phyloP scores from a whole-genome alignment of 1,284 basidiomycete genomes.

The Ganoderma lucidum region DNA sequence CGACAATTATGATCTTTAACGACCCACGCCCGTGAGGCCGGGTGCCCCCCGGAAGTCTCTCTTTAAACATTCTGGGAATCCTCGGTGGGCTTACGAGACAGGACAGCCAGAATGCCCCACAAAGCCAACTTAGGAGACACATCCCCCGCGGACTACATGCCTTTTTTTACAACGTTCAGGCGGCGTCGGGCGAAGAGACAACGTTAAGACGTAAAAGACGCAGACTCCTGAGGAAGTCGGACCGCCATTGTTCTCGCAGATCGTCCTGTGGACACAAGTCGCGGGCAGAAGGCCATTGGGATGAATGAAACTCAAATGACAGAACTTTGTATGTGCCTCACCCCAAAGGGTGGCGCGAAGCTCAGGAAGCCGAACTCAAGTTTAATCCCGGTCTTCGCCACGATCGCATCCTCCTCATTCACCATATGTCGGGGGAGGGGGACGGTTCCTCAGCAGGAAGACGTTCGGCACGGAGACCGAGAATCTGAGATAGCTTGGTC shows the following conservation, averaged over 20 bases:
- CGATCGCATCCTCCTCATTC: background rate
- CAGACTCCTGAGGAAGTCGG: background rate
- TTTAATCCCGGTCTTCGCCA: background rate
- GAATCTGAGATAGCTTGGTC: background rate
- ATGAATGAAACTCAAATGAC: slow-evolving; percentile 1
- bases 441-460: background rate
- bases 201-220: background rate
- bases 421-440: background rate
- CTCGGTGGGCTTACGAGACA: background rate
- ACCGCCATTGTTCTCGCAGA: slow-evolving; percentile 3
- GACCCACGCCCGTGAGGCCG: background rate
- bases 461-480: background rate
- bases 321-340: background rate
- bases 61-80: background rate
- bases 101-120: background rate
- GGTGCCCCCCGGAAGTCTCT: background rate
- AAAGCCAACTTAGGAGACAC: background rate
- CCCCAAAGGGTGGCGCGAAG: background rate
- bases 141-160: background rate
- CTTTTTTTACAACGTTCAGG: background rate
- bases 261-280: background rate
- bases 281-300: background rate
- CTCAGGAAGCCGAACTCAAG: background rate
- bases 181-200: background rate
- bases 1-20: background rate